Evolutionary conservation across 768 basidiomycete genomes (phyloP).

Genomic region (Infundibulicybe gibba): DNA sequence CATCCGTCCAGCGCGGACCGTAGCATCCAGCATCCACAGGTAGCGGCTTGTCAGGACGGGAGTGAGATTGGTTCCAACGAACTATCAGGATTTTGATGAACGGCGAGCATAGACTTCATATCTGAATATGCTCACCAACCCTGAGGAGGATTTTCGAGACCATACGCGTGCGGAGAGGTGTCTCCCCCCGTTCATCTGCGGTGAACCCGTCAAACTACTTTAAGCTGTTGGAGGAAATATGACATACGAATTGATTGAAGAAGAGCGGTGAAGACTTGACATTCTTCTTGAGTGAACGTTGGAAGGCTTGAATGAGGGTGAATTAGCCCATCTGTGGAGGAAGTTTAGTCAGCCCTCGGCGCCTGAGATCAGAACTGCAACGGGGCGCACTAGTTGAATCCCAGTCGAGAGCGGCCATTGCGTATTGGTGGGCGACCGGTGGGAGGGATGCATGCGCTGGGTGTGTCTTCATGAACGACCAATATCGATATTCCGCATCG

Average conservation of each 20-base stretch:
- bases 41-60: conserved; percentile 69
- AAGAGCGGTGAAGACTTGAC: conserved; percentile 65
- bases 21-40: no score
- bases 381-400: conserved; percentile 60
- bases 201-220: background rate
- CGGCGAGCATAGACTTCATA: background rate
- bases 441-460: conserved; percentile 54
- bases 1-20: no score
- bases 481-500: conserved; percentile 77
- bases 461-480: conserved; percentile 45
- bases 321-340: conserved; percentile 58
- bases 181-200: conserved; percentile 28
- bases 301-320: conserved; percentile 51
- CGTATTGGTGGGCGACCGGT: conserved; percentile 55
- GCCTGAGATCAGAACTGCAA: background rate
- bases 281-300: conserved; percentile 53
- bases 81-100: conserved; percentile 1
- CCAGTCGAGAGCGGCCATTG: conserved; percentile 77
- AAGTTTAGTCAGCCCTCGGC: background rate
- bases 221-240: background rate
- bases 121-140: conserved; percentile 43
- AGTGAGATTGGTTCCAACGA: conserved; percentile 62
- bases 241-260: conserved; percentile 38
- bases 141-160: conserved; percentile 68
- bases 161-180: conserved; percentile 55